Base-by-base conservation (phyloP, 2,329 filamentous ascomycete species). In the Phyllosticta citrichinensis region DNA sequence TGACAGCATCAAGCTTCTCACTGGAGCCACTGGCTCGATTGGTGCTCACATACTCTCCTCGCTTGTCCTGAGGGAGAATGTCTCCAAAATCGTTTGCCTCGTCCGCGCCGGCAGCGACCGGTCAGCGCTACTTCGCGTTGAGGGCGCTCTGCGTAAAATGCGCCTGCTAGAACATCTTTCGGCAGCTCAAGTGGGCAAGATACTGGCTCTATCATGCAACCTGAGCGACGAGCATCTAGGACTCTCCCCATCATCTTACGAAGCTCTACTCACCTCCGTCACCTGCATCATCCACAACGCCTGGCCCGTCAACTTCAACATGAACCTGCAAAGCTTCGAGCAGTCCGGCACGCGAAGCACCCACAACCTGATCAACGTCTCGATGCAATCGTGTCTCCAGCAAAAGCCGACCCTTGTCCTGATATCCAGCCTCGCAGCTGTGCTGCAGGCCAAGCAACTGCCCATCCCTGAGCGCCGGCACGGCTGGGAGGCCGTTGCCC, bases 11-110 rank as follows among this genome's bases (percentile, higher is more conserved):
- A 30, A 75, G 68, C 71, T 83, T 2, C 69, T 87, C 2, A 87
- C 85, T 0, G 85, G 85, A 1, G 79, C 81, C 0, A 87, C 85
- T 0, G 85, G 85, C 0, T 85, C 84, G 2, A 74, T 87, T 0
- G 85, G 85, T 1, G 75, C 80, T 0, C 83, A 86, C 64, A 74
- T 85, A 1, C 74, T 83, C 2, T 62, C 66, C 17, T 65, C 70
- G 25, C 61, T 73, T 19, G 63, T 67, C 19, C 63, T 52, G 19
- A 64, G 63, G 5, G 30, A 63, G 17, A 58, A 67, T 50, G 68
- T 71, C n/a, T 27, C 62, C 10, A 72, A 71, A 12, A 71, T 83
- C 3, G 81, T 80, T 71, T 81, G 79, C 57, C 74, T 82, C 3
- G 76, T 81, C 6, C 75, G 81, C 35, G 65, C 69, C 0, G 70